Conservation (phyloP, 1,284 basidiomycete species). For the Vanrija pseudolonga region DNA sequence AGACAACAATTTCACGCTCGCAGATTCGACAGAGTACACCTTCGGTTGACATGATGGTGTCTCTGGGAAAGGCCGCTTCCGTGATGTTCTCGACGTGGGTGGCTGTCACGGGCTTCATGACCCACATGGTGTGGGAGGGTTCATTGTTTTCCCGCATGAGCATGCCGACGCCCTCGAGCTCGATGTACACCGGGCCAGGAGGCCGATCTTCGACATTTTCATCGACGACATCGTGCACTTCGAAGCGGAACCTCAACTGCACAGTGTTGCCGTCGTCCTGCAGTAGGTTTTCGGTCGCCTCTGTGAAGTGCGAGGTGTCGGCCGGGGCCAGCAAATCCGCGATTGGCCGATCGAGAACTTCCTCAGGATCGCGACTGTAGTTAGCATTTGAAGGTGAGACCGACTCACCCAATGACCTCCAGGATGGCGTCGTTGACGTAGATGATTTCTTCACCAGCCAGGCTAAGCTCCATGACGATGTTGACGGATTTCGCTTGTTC, state of each 20-base stretch:
- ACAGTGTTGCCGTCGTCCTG: slow-evolving; percentile 92
- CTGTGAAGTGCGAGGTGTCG: slow-evolving; percentile 82
- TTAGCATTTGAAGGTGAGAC: background rate
- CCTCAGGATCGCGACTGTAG: slow-evolving; percentile 74
- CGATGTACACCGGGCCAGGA: slow-evolving; percentile 62
- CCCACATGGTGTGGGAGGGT: slow-evolving; percentile 99
- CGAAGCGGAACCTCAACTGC: slow-evolving; percentile 83
- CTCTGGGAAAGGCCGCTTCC: slow-evolving; percentile 61
- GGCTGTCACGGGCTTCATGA: slow-evolving; percentile 76
- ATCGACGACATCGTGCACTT: slow-evolving; percentile 47
- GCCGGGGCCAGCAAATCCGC: slow-evolving; percentile 75
- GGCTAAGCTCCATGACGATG: slow-evolving; percentile 88
- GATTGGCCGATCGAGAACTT: slow-evolving; percentile 73
- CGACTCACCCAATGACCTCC: slow-evolving; percentile 86
- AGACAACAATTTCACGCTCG: slow-evolving; percentile 92
- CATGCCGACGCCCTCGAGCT: slow-evolving; percentile 98
- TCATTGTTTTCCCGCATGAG: slow-evolving; percentile 88
- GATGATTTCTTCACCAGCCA: slow-evolving; percentile 79
- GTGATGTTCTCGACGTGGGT: slow-evolving; percentile 37
- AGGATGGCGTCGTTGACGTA: slow-evolving; percentile 94
- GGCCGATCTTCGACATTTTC: slow-evolving; percentile 40
- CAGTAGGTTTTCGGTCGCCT: slow-evolving; percentile 78
- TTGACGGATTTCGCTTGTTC: slow-evolving; percentile 92
- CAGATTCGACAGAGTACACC: slow-evolving; percentile 97
- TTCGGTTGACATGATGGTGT: slow-evolving; percentile 71